Percentiles rank a stretch among this genome's conserved stretches.
These are phyloP conservation scores for Nepenthes mirabilis DNA, from an alignment of 148 eudicot species.

Conservation along the genomic window DNA sequence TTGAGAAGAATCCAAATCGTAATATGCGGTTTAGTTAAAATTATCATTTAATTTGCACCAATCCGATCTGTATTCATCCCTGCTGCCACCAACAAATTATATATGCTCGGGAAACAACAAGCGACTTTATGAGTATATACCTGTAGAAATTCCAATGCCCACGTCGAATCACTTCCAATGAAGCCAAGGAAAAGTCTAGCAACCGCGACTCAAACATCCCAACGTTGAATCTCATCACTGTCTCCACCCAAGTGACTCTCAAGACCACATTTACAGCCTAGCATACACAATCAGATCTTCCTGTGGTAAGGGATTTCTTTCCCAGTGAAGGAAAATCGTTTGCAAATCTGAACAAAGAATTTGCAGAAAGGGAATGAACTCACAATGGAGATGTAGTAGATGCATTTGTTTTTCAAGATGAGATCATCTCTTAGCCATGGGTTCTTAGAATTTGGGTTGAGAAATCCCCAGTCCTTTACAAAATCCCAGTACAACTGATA, in stretches of 20 bases:
- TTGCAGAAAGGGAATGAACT: conserved; percentile 11
- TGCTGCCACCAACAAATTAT: too few relatives aligned
- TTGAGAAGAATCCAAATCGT: too few relatives aligned
- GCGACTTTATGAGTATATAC: conserved; percentile 13
- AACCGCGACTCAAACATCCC: conserved; percentile 46
- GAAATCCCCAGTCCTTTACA: conserved; percentile 89
- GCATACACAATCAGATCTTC: neutral
- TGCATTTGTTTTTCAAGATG: conserved; percentile 56
- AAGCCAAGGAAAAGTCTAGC: conserved; percentile 77
- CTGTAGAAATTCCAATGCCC: conserved; percentile 99
- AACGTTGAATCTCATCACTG: conserved; percentile 42
- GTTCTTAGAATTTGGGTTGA: conserved; percentile 53
- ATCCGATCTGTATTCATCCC: too few relatives aligned
- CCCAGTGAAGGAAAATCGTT: neutral
- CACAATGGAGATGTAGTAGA: conserved; percentile 83
- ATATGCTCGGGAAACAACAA: too few relatives aligned
- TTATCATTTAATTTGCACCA: too few relatives aligned
- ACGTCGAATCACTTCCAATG: conserved; percentile 87
- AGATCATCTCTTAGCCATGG: conserved; percentile 84
- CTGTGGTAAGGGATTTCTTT: neutral
- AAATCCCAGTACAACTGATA: conserved; percentile 97
- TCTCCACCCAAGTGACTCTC: conserved; percentile 85
- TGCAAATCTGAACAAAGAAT: neutral
- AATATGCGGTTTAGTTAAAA: too few relatives aligned
- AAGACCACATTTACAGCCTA: conserved; percentile 67